phyloP scores from a whole-genome alignment of 495 filamentous ascomycete genomes.

The Podospora didyma region DNA sequence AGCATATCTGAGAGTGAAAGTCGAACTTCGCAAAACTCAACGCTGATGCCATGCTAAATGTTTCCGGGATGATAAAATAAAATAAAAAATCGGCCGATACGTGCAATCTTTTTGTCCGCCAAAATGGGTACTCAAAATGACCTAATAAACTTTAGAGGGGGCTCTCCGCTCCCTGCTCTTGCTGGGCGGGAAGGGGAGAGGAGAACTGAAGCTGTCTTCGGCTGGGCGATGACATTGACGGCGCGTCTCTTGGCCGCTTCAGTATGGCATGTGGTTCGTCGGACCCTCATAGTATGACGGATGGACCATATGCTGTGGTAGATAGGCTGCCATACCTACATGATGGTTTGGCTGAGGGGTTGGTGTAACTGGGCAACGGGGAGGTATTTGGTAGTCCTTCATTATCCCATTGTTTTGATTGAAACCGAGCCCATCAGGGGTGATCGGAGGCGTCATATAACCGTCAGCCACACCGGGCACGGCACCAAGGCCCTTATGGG shows the following conservation, averaged over 20 bases:
- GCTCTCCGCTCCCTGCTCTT: conserved; percentile 2
- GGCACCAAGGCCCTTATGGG: conserved; percentile 71
- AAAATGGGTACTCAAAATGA: conserved; percentile 32
- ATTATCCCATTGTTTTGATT: conserved; percentile 38
- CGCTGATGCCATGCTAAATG: conserved; percentile 38
- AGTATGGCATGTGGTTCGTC: conserved; percentile 29
- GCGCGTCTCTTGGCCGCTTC: conserved; percentile 20
- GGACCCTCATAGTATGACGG: conserved; percentile 28
- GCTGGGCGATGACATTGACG: conserved; percentile 4
- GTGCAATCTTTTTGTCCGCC: conserved; percentile 38
- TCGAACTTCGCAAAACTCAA: conserved; percentile 29
- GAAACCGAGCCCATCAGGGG: conserved; percentile 75
- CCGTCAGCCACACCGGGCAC: conserved; percentile 66
- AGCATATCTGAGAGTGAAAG: conserved; percentile 18
- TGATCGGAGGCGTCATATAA: conserved; percentile 92
- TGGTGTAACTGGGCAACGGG: conserved; percentile 51
- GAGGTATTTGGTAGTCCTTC: conserved; percentile 44
- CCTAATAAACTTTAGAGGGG: conserved; percentile 25
- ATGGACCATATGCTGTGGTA: conserved; percentile 25
- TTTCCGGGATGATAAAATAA: conserved; percentile 22
- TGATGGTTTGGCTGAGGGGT: conserved; percentile 37
- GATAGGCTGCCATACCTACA: conserved; percentile 12
- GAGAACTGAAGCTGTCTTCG: conserved; percentile 14
- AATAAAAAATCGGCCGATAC: conserved; percentile 33
- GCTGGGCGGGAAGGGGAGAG: conserved; percentile 10